phyloP scores from a whole-genome alignment of 1,284 basidiomycete species.

The Ceratobasidium sp. region DNA sequence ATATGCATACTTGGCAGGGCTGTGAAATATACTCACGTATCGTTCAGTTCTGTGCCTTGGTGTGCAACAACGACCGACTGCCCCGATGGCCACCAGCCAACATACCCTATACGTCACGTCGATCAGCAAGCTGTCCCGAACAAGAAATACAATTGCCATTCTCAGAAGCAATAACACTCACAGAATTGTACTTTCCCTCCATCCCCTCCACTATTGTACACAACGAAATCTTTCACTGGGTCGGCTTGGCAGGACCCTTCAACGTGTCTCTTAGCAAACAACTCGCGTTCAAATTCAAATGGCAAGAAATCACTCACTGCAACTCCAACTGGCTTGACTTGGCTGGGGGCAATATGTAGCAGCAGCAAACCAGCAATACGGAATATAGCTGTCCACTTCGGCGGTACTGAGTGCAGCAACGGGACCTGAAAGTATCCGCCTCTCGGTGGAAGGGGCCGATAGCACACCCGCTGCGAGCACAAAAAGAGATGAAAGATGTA shows the following conservation, averaged over 20 bases:
- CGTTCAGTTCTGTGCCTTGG: constrained; percentile 33
- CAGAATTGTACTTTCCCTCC: constrained; percentile 24
- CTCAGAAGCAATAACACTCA: constrained; percentile 4
- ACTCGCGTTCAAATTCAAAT: too few relatives aligned
- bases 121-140: neutral
- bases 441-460: neutral
- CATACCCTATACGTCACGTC: constrained; percentile 20
- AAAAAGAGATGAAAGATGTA: neutral
- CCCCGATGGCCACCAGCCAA: constrained; percentile 39
- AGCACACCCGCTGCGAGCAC: neutral
- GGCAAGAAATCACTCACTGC: constrained; percentile 1
- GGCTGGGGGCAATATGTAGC: constrained; percentile 31
- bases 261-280: neutral
- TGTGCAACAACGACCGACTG: constrained; percentile 39
- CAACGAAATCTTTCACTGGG: constrained; percentile 31
- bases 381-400: constrained; percentile 5
- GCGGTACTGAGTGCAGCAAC: neutral
- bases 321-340: constrained; percentile 33
- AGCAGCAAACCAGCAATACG: constrained; percentile 29
- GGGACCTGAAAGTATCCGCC: neutral
- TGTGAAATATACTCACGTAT: constrained; percentile 22
- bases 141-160: neutral
- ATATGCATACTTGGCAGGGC: neutral
- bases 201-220: constrained; percentile 35
- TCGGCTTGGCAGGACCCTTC: constrained; percentile 31